These are phyloP conservation scores for Solanum aculeatissimum DNA, from an alignment of 305 asterid genomes.

Conservation along the genomic window DNA sequence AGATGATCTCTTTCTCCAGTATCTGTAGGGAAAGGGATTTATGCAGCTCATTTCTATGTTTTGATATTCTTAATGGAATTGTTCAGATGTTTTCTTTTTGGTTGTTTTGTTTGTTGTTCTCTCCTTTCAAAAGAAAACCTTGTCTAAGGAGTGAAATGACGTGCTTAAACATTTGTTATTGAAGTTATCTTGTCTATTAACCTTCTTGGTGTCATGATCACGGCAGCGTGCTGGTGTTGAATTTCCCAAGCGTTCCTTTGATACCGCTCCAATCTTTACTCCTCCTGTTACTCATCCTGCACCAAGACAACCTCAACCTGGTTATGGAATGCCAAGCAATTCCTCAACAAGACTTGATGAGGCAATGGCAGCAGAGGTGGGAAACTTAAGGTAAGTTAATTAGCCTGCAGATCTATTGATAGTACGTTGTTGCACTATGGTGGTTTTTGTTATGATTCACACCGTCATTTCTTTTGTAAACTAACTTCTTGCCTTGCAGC, in stretches of 20 bases:
- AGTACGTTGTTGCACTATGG: not conserved
- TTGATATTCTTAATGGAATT: not conserved
- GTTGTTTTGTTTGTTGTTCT: not conserved
- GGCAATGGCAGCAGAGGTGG: conserved; percentile 85
- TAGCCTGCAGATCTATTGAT: not conserved
- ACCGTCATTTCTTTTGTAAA: not conserved
- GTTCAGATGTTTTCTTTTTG: not conserved
- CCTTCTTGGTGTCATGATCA: not conserved
- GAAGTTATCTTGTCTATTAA: not conserved
- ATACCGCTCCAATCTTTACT: conserved; percentile 67
- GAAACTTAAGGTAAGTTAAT: conserved; percentile 49
- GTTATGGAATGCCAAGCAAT: conserved; percentile 92
- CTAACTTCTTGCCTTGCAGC: conserved; percentile 25
- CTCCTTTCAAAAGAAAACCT: not conserved
- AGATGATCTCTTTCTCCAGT: not conserved
- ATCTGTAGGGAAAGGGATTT: not conserved
- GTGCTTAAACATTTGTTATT: not conserved
- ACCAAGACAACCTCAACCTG: conserved; percentile 55
- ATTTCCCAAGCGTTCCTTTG: conserved; percentile 60
- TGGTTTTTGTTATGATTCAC: not conserved
- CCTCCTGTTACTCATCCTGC: conserved; percentile 69
- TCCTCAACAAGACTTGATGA: conserved; percentile 84
- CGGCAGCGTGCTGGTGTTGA: conserved; percentile 67
- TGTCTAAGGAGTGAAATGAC: not conserved
- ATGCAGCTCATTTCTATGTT: not conserved